Conservation (phyloP, 2,329 filamentous ascomycete genomes). For the Alternaria hordeiaustralica region DNA sequence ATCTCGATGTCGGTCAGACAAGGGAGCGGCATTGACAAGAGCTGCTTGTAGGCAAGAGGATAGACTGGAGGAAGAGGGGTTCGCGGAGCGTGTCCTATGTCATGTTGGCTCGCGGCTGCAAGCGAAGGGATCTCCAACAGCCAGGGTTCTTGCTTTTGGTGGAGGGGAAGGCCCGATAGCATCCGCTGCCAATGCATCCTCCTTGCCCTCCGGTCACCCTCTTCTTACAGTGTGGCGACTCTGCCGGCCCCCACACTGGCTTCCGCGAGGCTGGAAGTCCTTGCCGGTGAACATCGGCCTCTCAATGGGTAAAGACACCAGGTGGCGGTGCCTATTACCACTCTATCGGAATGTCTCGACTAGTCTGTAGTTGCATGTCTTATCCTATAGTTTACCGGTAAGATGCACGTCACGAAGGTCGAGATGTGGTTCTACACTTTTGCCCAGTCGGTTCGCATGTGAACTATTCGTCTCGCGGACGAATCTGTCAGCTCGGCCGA, state of each 20-base stretch:
- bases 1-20: not conserved
- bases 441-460: not conserved
- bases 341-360: not conserved
- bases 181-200: not conserved
- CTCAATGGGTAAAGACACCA: not conserved
- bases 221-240: not conserved
- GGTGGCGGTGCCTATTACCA: not conserved
- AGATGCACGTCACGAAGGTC: not conserved
- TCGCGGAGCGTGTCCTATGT: not conserved
- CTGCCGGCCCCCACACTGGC: not conserved
- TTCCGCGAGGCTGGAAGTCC: not conserved
- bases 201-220: not conserved
- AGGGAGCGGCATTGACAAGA: not conserved
- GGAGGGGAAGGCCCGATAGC: conserved; percentile 9
- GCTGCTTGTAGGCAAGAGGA: not conserved
- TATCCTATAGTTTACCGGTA: not conserved
- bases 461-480: not conserved
- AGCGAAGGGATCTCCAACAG: conserved; percentile 3
- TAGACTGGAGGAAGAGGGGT: not conserved
- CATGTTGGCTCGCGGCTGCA: conserved; percentile 1
- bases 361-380: not conserved
- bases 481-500: not conserved
- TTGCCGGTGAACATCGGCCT: not conserved
- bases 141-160: not conserved
- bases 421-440: not conserved